Evolutionary conservation across 163 green algal species (phyloP).

Genomic region (Trebouxia gelatinosa): DNA sequence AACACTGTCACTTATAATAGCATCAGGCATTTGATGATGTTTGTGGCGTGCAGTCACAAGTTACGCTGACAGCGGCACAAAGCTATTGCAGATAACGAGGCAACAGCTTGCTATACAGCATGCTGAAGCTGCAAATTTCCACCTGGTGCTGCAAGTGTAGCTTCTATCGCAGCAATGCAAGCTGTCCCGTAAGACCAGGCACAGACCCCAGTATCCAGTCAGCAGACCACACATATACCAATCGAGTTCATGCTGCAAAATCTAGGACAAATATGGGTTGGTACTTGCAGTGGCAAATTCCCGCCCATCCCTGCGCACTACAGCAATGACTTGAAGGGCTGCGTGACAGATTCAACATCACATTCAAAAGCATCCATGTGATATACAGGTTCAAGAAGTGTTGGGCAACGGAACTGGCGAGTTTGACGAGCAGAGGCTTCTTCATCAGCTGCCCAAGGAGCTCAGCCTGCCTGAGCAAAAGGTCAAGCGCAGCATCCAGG

Average conservation of each 20-base stretch:
- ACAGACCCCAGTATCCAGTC: too few species aligned
- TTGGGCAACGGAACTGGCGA: slow-evolving; percentile 66
- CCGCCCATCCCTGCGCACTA: slow-evolving; percentile 41
- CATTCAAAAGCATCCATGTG: too few species aligned
- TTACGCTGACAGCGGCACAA: too few species aligned
- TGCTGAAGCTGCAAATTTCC: too few species aligned
- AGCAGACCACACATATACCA: too few species aligned
- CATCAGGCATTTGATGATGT: not conserved
- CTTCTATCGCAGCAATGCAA: not conserved
- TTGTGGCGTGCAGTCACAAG: too few species aligned
- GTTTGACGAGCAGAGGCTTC: slow-evolving; percentile 66
- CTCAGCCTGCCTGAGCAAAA: slow-evolving; percentile 72
- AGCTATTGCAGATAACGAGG: too few species aligned
- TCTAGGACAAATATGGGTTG: not conserved
- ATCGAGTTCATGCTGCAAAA: too few species aligned
- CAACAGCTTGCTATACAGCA: too few species aligned
- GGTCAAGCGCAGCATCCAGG: slow-evolving; percentile 57
- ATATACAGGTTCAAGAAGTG: slow-evolving; percentile 44
- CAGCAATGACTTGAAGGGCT: slow-evolving; percentile 41
- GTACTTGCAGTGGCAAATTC: slow-evolving; percentile 39
- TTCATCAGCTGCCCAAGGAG: slow-evolving; percentile 64
- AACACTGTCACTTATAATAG: not conserved
- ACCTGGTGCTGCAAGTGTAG: too few species aligned
- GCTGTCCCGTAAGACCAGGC: too few species aligned
- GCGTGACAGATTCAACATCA: too few species aligned